These are phyloP conservation scores for Backusella parvicylindrica DNA, from an alignment of 192 early-diverging fungal genomes.

Conservation along the genomic window DNA sequence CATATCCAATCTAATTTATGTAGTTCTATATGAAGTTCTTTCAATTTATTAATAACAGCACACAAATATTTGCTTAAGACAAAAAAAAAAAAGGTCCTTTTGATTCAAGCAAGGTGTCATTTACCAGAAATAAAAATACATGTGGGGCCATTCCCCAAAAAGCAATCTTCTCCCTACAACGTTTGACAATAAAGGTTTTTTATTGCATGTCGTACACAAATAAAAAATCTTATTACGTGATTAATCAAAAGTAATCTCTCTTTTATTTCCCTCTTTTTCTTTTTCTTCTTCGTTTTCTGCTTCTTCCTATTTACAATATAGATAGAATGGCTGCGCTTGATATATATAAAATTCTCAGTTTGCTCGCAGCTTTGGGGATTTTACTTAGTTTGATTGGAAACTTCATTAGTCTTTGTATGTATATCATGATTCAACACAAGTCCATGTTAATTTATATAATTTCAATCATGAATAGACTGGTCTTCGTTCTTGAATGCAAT, in stretches of 20 bases:
- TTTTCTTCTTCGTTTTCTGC: neutral
- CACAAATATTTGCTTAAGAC: neutral
- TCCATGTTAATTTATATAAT: neutral
- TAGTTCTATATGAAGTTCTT: too few species aligned
- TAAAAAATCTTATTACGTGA: neutral
- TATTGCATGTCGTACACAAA: neutral
- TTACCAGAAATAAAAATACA: neutral
- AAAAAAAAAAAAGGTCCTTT: neutral
- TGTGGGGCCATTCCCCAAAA: neutral
- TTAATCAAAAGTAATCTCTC: neutral
- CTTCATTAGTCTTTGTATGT: neutral
- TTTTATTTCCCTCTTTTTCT: neutral
- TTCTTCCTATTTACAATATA: neutral
- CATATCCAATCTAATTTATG: too few species aligned
- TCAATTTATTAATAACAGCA: too few species aligned
- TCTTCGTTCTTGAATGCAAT: neutral
- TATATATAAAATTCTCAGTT: neutral
- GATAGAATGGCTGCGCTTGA: neutral
- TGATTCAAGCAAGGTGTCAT: neutral
- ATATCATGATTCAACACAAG: neutral
- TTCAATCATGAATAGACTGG: neutral
- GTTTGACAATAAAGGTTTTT: constrained; percentile 2
- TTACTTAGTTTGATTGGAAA: constrained; percentile 6
- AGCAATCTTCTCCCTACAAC: neutral
- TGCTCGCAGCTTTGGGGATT: neutral